Percentiles rank a stretch among this genome's conserved stretches.
phyloP scores from a whole-genome alignment of 768 basidiomycete genomes.

The Ephemerocybe angulata region DNA sequence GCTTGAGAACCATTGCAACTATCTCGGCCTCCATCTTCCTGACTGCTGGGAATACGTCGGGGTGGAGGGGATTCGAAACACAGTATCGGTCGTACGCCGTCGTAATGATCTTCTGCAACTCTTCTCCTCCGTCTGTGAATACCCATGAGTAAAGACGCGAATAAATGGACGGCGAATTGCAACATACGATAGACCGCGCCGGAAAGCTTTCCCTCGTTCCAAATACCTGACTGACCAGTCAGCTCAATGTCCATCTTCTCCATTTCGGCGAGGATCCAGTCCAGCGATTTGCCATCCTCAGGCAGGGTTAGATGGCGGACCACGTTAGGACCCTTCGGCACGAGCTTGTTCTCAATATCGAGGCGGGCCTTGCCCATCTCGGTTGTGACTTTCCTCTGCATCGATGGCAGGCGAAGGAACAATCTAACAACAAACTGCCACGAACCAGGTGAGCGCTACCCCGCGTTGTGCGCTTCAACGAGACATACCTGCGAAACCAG shows the following conservation, averaged over 20 bases:
- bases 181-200: constrained; percentile 83
- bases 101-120: constrained; percentile 72
- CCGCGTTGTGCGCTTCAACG: neutral
- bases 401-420: constrained; percentile 57
- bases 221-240: constrained; percentile 42
- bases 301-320: constrained; percentile 67
- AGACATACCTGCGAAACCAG: constrained; percentile 46
- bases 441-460: too few relatives aligned
- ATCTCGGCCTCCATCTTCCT: constrained; percentile 98
- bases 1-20: constrained; percentile 78
- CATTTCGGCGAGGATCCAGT: constrained; percentile 80
- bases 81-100: constrained; percentile 80
- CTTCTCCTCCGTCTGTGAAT: constrained; percentile 72
- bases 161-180: neutral
- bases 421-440: constrained; percentile 40
- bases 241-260: constrained; percentile 69
- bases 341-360: constrained; percentile 63
- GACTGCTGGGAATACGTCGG: constrained; percentile 88
- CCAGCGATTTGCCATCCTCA: constrained; percentile 54
- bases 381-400: constrained; percentile 52
- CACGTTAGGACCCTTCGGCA: constrained; percentile 61
- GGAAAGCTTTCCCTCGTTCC: constrained; percentile 71
- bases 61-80: constrained; percentile 87
- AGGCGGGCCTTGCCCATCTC: constrained; percentile 64
- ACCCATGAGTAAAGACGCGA: neutral